Evolutionary conservation across 441 rosid species (phyloP).

Genomic region (Capsella rubella): DNA sequence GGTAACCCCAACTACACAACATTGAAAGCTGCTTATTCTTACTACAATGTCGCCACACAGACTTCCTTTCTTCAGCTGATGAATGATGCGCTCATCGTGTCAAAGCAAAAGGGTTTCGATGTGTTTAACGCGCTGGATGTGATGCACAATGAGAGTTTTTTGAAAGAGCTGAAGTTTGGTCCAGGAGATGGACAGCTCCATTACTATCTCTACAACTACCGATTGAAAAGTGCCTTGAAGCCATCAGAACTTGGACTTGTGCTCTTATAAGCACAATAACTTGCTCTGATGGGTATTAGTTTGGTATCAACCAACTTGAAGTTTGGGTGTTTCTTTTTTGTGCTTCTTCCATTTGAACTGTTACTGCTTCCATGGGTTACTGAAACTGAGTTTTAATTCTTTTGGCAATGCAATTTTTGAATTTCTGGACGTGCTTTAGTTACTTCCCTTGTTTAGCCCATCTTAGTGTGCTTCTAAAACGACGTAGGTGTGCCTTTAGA

Average conservation of each 20-base stretch:
- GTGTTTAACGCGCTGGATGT: constrained; percentile 94
- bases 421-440: background rate
- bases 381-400: constrained; percentile 38
- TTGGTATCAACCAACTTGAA: constrained; percentile 30
- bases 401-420: constrained; percentile 41
- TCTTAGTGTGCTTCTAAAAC: no score
- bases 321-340: background rate
- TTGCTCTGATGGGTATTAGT: constrained; percentile 36
- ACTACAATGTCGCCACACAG: constrained; percentile 79
- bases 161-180: constrained; percentile 94
- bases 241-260: constrained; percentile 90
- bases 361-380: constrained; percentile 2
- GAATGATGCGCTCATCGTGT: constrained; percentile 85
- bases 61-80: constrained; percentile 90
- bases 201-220: constrained; percentile 88
- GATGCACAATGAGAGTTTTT: constrained; percentile 84
- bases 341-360: constrained; percentile 25
- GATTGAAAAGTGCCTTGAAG: constrained; percentile 59
- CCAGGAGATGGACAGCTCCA: constrained; percentile 97
- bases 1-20: constrained; percentile 79
- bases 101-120: constrained; percentile 83
- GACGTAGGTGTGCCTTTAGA: no score
- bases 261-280: constrained; percentile 60
- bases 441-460: background rate
- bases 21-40: constrained; percentile 96